Conservation (phyloP, 768 basidiomycete genomes). For the Panaeolus papilionaceus region DNA sequence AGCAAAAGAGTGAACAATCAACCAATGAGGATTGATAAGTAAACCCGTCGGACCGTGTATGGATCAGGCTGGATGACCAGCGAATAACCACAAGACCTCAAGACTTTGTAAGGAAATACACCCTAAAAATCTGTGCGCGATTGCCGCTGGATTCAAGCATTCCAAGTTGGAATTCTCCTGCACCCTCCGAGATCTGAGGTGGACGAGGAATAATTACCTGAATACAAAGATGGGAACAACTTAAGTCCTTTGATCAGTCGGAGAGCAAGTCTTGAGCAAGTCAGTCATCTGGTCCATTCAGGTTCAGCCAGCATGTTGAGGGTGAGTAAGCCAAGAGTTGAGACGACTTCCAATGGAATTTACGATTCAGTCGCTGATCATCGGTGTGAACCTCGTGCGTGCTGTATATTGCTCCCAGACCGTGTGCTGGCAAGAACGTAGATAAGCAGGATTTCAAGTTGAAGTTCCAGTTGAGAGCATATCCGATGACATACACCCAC, state of each 20-base stretch:
- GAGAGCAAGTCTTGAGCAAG: not conserved
- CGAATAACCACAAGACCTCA: not conserved
- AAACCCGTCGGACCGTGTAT: not conserved
- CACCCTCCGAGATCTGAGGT: no score
- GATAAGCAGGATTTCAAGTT: not conserved
- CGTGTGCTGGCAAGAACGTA: not conserved
- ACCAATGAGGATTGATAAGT: not conserved
- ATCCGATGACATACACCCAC: not conserved
- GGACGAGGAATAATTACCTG: no score
- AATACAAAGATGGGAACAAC: no score
- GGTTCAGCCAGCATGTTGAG: not conserved
- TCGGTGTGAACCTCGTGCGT: not conserved
- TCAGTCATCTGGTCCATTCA: not conserved
- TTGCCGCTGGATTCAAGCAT: not conserved
- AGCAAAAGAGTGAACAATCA: not conserved
- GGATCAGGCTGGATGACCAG: not conserved
- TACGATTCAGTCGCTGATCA: not conserved
- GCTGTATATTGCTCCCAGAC: no score
- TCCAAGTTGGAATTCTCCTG: not conserved
- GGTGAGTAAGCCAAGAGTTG: not conserved
- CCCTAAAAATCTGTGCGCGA: not conserved
- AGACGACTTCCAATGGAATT: not conserved
- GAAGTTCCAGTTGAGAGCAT: not conserved
- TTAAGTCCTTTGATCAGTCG: not conserved
- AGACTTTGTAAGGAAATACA: not conserved